Percentiles rank a stretch among this genome's conserved stretches.
Conservation (phyloP, 2,329 filamentous ascomycete species). For the Fusarium sp. region DNA sequence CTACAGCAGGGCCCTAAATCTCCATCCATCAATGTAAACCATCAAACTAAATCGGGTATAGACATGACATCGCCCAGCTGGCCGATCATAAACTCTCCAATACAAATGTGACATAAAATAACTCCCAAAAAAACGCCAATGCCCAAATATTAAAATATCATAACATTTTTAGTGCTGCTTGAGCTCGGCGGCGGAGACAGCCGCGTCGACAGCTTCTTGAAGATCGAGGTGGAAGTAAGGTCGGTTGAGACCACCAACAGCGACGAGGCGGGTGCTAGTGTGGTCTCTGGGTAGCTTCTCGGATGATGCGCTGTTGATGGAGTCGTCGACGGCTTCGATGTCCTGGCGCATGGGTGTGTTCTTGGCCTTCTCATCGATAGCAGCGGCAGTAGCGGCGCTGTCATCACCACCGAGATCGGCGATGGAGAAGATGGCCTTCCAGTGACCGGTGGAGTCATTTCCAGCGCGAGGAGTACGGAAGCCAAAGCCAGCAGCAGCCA, state of each 20-base stretch:
- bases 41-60: constrained; percentile 32
- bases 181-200: constrained; percentile 52
- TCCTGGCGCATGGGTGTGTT: constrained; percentile 42
- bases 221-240: constrained; percentile 66
- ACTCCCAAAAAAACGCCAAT: constrained; percentile 3
- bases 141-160: background rate
- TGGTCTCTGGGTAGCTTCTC: constrained; percentile 49
- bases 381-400: constrained; percentile 68
- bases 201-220: constrained; percentile 61
- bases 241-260: constrained; percentile 60
- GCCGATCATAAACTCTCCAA: constrained; percentile 15
- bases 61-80: constrained; percentile 26
- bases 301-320: constrained; percentile 38
- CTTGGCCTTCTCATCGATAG: constrained; percentile 68
- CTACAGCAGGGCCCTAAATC: background rate
- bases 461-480: constrained; percentile 50
- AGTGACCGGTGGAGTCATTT: constrained; percentile 47
- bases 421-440: constrained; percentile 90
- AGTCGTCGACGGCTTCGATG: constrained; percentile 46
- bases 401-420: constrained; percentile 82
- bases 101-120: constrained; percentile 3
- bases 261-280: constrained; percentile 50
- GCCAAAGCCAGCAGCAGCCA: constrained; percentile 67
- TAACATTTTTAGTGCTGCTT: constrained; percentile 40
- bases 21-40: constrained; percentile 6